Conservation (phyloP, 352 stramenopile genomes). For the Peronospora tabacina region DNA sequence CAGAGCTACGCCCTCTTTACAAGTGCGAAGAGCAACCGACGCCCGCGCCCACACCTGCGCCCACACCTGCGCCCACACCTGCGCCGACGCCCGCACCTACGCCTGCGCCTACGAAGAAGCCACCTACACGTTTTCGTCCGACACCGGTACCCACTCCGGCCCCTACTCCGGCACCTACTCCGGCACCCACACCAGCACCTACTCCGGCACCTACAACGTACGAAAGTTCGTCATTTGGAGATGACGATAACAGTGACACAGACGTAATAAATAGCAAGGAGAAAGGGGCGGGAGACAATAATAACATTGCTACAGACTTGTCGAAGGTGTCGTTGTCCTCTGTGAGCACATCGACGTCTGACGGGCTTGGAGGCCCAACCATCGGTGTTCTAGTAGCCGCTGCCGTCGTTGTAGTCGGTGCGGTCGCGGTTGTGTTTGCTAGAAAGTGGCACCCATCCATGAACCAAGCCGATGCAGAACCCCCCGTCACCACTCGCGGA, state of each 20-base stretch:
- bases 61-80: slow-evolving; percentile 14
- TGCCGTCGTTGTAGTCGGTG: slow-evolving; percentile 12
- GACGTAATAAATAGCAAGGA: slow-evolving; percentile 8
- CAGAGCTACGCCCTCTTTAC: slow-evolving; percentile 24
- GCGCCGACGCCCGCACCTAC: slow-evolving; percentile 23
- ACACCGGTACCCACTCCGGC: slow-evolving; percentile 16
- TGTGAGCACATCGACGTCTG: not conserved
- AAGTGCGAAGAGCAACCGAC: slow-evolving; percentile 27
- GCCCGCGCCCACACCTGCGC: slow-evolving; percentile 22
- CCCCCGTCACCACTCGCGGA: slow-evolving; percentile 4
- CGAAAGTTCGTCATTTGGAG: slow-evolving; percentile 5
- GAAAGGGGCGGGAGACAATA: slow-evolving; percentile 7
- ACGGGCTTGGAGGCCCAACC: slow-evolving; percentile 1
- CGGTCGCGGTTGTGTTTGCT: slow-evolving; percentile 11
- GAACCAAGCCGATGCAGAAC: not conserved
- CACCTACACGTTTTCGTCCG: not conserved
- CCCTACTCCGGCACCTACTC: slow-evolving; percentile 15
- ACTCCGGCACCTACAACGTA: slow-evolving; percentile 13
- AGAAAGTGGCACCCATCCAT: slow-evolving; percentile 9
- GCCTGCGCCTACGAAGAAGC: slow-evolving; percentile 20
- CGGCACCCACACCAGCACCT: slow-evolving; percentile 11
- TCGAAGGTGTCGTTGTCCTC: slow-evolving; percentile 19
- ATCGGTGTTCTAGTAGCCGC: slow-evolving; percentile 9
- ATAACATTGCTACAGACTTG: not conserved
- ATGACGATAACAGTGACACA: not conserved